Conservation (phyloP, 2,329 filamentous ascomycete species). For the Aureobasidium sp. region DNA sequence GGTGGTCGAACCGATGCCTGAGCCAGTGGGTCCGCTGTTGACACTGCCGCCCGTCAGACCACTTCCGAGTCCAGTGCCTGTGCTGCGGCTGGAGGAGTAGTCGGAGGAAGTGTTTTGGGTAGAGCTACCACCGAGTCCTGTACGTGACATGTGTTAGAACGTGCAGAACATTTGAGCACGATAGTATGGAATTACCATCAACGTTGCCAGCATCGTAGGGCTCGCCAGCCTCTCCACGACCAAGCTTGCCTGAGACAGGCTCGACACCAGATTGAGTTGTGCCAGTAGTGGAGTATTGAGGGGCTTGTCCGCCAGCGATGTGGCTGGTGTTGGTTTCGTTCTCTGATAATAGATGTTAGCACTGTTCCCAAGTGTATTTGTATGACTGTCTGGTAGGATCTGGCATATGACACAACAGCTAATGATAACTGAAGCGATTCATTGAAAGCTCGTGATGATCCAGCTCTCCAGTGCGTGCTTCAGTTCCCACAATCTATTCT, state of each 20-base stretch:
- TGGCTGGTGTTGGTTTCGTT: constrained; percentile 1
- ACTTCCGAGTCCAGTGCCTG: background rate
- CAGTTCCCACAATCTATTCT: background rate
- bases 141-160: background rate
- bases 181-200: constrained; percentile 51
- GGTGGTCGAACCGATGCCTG: background rate
- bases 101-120: background rate
- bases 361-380: too few species aligned
- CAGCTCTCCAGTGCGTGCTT: background rate
- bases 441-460: background rate
- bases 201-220: constrained; percentile 84
- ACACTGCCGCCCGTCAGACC: background rate
- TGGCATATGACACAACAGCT: too few species aligned
- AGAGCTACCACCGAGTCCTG: constrained; percentile 8
- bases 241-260: constrained; percentile 75
- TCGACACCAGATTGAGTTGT: constrained; percentile 56
- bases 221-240: constrained; percentile 72
- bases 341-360: background rate
- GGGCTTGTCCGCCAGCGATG: constrained; percentile 16
- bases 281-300: constrained; percentile 3
- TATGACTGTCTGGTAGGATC: background rate
- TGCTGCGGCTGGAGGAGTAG: background rate
- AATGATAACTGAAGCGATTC: background rate
- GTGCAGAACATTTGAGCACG: background rate
- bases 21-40: background rate